Conservation (phyloP, 1,284 basidiomycete genomes). For the Leccinum pseudoinsigne region DNA sequence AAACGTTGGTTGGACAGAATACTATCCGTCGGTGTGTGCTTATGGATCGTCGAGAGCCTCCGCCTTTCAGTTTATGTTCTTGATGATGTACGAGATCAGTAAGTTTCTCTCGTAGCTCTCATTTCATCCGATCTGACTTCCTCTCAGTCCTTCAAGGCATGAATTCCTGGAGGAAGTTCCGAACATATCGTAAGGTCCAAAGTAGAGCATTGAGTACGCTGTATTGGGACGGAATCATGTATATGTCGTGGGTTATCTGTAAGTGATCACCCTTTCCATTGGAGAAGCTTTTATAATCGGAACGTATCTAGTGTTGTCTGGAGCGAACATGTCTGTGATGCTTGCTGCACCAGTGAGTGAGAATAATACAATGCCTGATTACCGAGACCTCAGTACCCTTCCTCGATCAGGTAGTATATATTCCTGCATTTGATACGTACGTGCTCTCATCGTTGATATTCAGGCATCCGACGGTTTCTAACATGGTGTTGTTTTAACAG, state of each 20-base stretch:
- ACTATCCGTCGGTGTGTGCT: constrained; percentile 20
- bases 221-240: background rate
- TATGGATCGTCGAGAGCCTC: constrained; percentile 20
- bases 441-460: background rate
- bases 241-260: background rate
- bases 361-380: background rate
- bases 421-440: constrained; percentile 22
- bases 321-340: background rate
- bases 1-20: constrained; percentile 13
- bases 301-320: constrained; percentile 22
- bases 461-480: background rate
- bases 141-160: constrained; percentile 27
- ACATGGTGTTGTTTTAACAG: no score
- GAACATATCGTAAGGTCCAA: constrained; percentile 17
- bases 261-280: constrained; percentile 1
- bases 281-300: background rate
- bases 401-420: constrained; percentile 21
- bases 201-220: constrained; percentile 24
- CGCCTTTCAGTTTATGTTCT: constrained; percentile 18
- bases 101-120: background rate
- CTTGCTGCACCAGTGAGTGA: background rate
- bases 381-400: background rate
- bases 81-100: constrained; percentile 29
- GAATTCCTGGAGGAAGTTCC: constrained; percentile 29
- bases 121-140: constrained; percentile 1